Percentiles rank a stretch among this genome's conserved stretches.
phyloP scores from a whole-genome alignment of 139 green algal genomes.

The Chlorella sp. region DNA sequence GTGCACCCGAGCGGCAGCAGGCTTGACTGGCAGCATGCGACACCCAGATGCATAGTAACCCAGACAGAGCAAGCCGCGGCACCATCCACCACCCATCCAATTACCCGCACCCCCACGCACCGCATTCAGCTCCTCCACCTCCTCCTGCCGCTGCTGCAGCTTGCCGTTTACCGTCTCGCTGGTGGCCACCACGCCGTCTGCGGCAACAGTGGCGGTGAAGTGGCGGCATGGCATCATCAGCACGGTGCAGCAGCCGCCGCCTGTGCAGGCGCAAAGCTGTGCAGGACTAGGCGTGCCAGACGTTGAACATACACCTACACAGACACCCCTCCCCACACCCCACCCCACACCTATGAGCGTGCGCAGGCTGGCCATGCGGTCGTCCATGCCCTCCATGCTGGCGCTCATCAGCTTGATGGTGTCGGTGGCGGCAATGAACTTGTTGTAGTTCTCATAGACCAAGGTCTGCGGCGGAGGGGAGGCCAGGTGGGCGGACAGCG shows the following conservation, averaged over 20 bases:
- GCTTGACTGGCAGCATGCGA: no score
- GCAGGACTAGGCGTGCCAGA: no score
- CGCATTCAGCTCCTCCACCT: constrained; percentile 89
- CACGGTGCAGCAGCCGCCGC: no score
- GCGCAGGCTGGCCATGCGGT: constrained; percentile 32
- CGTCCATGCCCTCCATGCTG: constrained; percentile 74
- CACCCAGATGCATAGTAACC: no score
- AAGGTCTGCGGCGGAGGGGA: constrained; percentile 75
- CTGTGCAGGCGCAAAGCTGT: no score
- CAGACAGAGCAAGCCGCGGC: no score
- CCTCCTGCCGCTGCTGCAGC: constrained; percentile 75
- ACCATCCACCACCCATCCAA: no score
- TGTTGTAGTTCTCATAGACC: constrained; percentile 99
- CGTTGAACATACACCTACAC: no score
- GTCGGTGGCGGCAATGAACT: constrained; percentile 97
- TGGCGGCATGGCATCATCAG: no score
- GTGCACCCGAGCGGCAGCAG: no score
- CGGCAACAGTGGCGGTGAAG: neutral
- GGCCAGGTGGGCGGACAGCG: neutral
- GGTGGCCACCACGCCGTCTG: constrained; percentile 70
- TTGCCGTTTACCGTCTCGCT: constrained; percentile 83
- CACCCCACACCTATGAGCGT: constrained; percentile 27
- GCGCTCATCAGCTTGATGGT: constrained; percentile 84
- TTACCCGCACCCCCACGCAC: neutral
- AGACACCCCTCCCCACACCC: no score